Conservation (phyloP, 1,284 basidiomycete genomes). For the Gymnopus androsaceus region DNA sequence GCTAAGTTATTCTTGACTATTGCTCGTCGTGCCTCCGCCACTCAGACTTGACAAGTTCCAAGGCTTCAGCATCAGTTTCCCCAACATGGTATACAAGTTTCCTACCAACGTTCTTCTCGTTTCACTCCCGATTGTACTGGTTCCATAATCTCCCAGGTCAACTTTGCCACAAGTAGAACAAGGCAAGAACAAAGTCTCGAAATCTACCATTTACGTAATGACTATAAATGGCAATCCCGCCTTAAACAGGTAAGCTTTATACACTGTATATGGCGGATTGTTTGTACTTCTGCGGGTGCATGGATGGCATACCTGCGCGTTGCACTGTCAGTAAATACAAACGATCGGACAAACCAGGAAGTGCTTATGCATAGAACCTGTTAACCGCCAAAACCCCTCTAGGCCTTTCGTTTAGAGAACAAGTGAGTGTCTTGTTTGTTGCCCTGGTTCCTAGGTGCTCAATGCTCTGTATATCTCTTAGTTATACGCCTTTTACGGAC, state of each 20-base stretch:
- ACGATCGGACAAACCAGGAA: not conserved
- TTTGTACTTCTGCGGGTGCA: no score
- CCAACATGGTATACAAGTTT: no score
- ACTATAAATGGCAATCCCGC: constrained; percentile 1
- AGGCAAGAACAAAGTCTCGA: not conserved
- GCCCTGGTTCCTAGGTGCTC: constrained; percentile 2
- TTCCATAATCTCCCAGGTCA: not conserved
- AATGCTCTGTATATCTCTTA: not conserved
- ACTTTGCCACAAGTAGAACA: constrained; percentile 3
- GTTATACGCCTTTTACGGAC: not conserved
- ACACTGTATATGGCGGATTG: not conserved
- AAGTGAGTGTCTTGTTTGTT: constrained; percentile 4
- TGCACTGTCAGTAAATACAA: no score
- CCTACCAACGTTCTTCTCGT: not conserved
- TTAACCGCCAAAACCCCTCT: no score
- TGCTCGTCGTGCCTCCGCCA: no score
- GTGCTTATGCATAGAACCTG: not conserved
- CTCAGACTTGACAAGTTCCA: no score
- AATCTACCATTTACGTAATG: not conserved
- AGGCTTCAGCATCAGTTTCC: no score
- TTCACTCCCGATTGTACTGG: not conserved
- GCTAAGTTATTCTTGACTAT: no score
- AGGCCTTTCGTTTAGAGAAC: constrained; percentile 1
- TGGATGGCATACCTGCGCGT: no score
- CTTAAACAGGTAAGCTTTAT: not conserved